phyloP scores from a whole-genome alignment of 805 yeast species.

The Candida pini region DNA sequence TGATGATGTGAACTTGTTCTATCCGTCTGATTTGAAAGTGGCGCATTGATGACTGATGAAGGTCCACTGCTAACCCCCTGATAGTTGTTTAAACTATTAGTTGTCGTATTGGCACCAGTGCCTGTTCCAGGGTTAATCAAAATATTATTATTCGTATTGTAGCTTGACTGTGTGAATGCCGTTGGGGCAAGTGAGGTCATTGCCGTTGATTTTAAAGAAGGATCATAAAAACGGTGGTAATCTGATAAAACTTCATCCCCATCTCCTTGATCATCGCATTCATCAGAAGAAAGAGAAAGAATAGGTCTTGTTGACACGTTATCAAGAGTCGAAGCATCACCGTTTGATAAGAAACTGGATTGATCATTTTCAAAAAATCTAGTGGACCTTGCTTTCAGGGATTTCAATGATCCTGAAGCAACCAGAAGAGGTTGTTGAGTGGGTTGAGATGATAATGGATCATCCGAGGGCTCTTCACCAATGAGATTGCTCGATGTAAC shows the following conservation, averaged over 20 bases:
- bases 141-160: slow-evolving; percentile 12
- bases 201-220: slow-evolving; percentile 37
- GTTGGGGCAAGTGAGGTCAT: slow-evolving; percentile 46
- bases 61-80: slow-evolving; percentile 6
- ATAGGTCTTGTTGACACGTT: slow-evolving; percentile 45
- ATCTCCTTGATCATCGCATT: slow-evolving; percentile 13
- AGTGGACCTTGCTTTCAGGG: slow-evolving; percentile 1
- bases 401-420: slow-evolving; percentile 1
- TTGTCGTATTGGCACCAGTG: slow-evolving; percentile 4
- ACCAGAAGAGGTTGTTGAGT: neutral
- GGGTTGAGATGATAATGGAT: neutral
- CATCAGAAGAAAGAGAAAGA: slow-evolving; percentile 37
- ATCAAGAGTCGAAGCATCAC: slow-evolving; percentile 18
- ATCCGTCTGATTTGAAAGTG: slow-evolving; percentile 1
- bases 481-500: neutral
- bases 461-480: neutral
- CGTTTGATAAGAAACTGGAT: slow-evolving; percentile 12
- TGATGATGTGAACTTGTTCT: neutral
- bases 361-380: slow-evolving; percentile 7
- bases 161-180: slow-evolving; percentile 14
- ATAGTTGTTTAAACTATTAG: slow-evolving; percentile 1
- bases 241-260: slow-evolving; percentile 6
- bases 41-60: slow-evolving; percentile 7
- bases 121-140: slow-evolving; percentile 18
- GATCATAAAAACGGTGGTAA: slow-evolving; percentile 13